Evolutionary conservation across 2,329 filamentous ascomycete genomes (phyloP).

Genomic region (Epicoccum sorghinum): DNA sequence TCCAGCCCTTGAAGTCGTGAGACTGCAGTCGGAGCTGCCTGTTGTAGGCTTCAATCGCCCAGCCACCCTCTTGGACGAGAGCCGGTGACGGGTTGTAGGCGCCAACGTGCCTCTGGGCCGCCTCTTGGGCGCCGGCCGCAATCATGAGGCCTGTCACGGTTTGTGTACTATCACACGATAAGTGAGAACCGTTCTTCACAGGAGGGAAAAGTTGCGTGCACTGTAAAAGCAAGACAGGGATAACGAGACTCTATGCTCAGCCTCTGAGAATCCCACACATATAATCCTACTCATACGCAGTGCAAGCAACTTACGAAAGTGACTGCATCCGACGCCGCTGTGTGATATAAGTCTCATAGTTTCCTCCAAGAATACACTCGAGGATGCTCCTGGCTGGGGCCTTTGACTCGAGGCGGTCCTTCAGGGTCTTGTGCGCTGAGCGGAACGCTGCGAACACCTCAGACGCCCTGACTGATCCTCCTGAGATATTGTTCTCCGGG

Average conservation of each 20-base stretch:
- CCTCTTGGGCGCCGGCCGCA: too few species aligned
- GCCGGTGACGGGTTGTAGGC: too few species aligned
- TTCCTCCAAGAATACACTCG: constrained; percentile 72
- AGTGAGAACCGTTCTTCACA: not conserved
- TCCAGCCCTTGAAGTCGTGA: too few species aligned
- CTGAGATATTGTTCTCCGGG: constrained; percentile 83
- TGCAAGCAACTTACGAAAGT: constrained; percentile 34
- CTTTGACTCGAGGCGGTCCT: constrained; percentile 41
- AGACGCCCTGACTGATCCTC: constrained; percentile 75
- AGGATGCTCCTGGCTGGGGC: constrained; percentile 64
- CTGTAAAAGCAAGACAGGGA: not conserved
- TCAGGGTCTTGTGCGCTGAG: constrained; percentile 47
- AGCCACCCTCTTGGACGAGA: too few species aligned
- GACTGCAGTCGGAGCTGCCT: too few species aligned
- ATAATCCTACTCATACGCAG: constrained; percentile 7
- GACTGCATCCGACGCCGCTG: constrained; percentile 68
- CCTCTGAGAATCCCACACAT: constrained; percentile 2
- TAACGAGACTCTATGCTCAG: not conserved
- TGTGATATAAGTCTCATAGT: constrained; percentile 75
- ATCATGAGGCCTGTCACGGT: too few species aligned
- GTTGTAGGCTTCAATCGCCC: too few species aligned
- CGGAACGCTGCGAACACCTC: constrained; percentile 74
- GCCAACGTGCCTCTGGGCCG: too few species aligned
- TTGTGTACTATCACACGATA: too few species aligned
- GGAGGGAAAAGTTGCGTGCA: constrained; percentile 8